Percentiles rank a stretch among this genome's conserved stretches.
These are phyloP conservation scores for Akanthomyces lecanii DNA, from an alignment of 2,329 filamentous ascomycete genomes.

Conservation along the genomic window DNA sequence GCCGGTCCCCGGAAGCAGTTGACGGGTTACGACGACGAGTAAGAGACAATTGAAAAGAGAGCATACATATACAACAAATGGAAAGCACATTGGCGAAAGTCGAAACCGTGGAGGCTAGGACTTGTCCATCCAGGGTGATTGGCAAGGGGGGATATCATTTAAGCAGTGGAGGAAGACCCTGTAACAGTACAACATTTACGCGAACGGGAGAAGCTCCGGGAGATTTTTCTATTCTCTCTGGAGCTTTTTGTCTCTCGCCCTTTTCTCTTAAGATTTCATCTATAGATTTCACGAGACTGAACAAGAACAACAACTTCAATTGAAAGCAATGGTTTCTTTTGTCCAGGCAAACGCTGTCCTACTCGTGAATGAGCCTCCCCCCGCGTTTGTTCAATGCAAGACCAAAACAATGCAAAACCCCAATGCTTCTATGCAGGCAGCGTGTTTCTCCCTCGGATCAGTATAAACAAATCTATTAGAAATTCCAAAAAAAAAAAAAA, in stretches of 20 bases:
- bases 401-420: not conserved
- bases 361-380: not conserved
- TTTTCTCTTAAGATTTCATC: not conserved
- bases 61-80: conserved; percentile 8
- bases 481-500: not conserved
- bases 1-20: conserved; percentile 55
- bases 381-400: not conserved
- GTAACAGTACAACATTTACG: conserved; percentile 13
- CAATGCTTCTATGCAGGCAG: not conserved
- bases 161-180: conserved; percentile 2
- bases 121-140: not conserved
- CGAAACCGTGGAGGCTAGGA: not conserved
- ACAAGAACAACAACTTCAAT: not conserved
- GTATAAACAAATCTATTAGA: conserved; percentile 3
- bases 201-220: not conserved
- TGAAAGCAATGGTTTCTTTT: conserved; percentile 7
- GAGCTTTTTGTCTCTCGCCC: not conserved
- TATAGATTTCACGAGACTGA: not conserved
- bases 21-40: conserved; percentile 57
- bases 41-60: conserved; percentile 19
- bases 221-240: no score
- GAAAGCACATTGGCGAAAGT: not conserved
- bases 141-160: not conserved
- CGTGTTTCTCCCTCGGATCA: not conserved
- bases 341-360: not conserved